Base-by-base conservation (phyloP, 805 yeast species). In the Starmerella apicola region DNA sequence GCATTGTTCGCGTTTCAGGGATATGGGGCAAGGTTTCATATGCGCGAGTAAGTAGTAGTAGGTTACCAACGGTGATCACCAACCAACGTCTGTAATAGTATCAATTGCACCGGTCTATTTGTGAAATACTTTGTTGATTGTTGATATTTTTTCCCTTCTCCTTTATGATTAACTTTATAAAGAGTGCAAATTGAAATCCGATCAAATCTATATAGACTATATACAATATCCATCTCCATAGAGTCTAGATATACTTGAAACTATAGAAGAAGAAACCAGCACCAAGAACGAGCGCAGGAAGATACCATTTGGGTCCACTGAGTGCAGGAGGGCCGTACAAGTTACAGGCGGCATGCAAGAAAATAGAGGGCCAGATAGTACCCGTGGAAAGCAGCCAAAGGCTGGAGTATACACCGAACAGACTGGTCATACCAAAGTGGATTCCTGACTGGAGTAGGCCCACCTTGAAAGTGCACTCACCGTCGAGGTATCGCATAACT, bases 361-460 rank as follows among this genome's bases (percentile, higher is more conserved):
- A 56, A 8, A 76, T 57, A 20, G 78, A 64, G 17, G 75, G 61
- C 76, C 77, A 74, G 7, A 78, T 49, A 37, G 68, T 70, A 19
- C 65, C 66, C 1, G 74, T 66, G 41, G 67, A 59, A n/a, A 78
- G 46, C 46, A 71, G 74, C 7, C 78, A 43, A 42, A 65, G 65
- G 45, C 76, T 68, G 1, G 85, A 77, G 40, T 79, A 62, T 35
- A 74, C 62, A 1, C 94, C 95, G 59, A 83, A 83, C 8, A 78
- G 42, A 4, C 76, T 62, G 1, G 95, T 83, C 55, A 79, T 82
- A 0, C 54, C 37, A 32, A 76, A 58, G 48, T 84, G 94, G 4
- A 65, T 27, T 1, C 67, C 23, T 1, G 75, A 63, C 15, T 58
- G 50, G 0, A 44, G 27, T 3, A 62, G 15, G 2, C 63, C 54